phyloP scores from a whole-genome alignment of 257 asterid species.

The Nicotiana paniculata region DNA sequence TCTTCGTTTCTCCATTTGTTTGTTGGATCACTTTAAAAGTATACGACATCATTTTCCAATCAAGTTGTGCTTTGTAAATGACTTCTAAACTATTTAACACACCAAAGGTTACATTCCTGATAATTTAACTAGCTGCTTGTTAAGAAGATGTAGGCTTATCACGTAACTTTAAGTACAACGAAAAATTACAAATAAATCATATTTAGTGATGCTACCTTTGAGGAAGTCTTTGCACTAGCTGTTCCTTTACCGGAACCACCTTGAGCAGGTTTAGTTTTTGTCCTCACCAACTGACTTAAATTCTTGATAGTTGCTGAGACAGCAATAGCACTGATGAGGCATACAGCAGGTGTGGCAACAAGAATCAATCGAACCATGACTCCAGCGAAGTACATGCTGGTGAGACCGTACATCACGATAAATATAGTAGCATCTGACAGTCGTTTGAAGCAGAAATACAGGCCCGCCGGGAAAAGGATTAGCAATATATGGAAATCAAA shows the following conservation, averaged over 20 bases:
- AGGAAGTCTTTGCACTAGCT: slow-evolving; percentile 55
- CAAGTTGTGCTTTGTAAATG: background rate
- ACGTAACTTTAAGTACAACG: background rate
- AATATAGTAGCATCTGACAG: slow-evolving; percentile 92
- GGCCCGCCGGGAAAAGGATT: slow-evolving; percentile 92
- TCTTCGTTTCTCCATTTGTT: background rate
- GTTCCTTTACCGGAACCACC: slow-evolving; percentile 68
- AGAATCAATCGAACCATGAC: slow-evolving; percentile 98
- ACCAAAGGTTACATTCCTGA: background rate
- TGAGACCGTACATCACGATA: slow-evolving; percentile 95
- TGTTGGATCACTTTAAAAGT: background rate
- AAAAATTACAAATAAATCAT: background rate
- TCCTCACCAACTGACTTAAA: slow-evolving; percentile 78
- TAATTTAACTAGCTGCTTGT: background rate
- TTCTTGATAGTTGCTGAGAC: slow-evolving; percentile 94
- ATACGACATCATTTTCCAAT: background rate
- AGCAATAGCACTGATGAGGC: slow-evolving; percentile 97
- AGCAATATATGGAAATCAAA: slow-evolving; percentile 88
- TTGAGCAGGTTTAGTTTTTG: slow-evolving; percentile 50
- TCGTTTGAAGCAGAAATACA: slow-evolving; percentile 98
- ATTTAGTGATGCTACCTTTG: slow-evolving; percentile 49
- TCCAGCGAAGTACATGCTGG: slow-evolving; percentile 99
- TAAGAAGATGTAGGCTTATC: background rate
- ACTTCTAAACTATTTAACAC: background rate
- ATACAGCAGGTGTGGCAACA: slow-evolving; percentile 97